phyloP scores from a whole-genome alignment of 176 grass and related monocot species.

The Hsuehochloa calcarea region DNA sequence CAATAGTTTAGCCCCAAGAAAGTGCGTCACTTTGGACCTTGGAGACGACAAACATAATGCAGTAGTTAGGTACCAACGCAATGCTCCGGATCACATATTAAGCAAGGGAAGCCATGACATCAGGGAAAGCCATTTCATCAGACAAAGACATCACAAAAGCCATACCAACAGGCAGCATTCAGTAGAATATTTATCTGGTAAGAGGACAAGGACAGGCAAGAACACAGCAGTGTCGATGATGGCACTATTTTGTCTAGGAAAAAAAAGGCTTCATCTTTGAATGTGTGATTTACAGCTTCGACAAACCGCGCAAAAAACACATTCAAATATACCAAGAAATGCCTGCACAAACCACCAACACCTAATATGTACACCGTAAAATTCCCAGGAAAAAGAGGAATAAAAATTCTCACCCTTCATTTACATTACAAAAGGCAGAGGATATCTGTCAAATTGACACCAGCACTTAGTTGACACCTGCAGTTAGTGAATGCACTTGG shows the following conservation, averaged over 20 bases:
- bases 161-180: slow-evolving; percentile 24
- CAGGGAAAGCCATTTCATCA: slow-evolving; percentile 41
- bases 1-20: slow-evolving; percentile 44
- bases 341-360: slow-evolving; percentile 46
- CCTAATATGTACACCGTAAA: slow-evolving; percentile 52
- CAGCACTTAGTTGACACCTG: slow-evolving; percentile 19
- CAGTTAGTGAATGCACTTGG: slow-evolving; percentile 24
- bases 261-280: slow-evolving; percentile 47
- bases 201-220: slow-evolving; percentile 9
- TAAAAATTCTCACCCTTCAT: slow-evolving; percentile 31
- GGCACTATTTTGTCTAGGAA: neutral
- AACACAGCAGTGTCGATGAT: neutral
- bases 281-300: slow-evolving; percentile 58
- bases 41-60: slow-evolving; percentile 26
- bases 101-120: slow-evolving; percentile 39
- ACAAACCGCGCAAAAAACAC: slow-evolving; percentile 29
- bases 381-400: neutral
- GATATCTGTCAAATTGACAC: neutral
- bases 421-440: slow-evolving; percentile 52
- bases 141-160: slow-evolving; percentile 34
- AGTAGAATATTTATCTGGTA: slow-evolving; percentile 16
- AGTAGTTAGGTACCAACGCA: slow-evolving; percentile 26
- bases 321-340: slow-evolving; percentile 40
- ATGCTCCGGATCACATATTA: slow-evolving; percentile 18
- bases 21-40: slow-evolving; percentile 40